phyloP scores from a whole-genome alignment of 371 early-diverging fungal species.

The Mucor piriformis region DNA sequence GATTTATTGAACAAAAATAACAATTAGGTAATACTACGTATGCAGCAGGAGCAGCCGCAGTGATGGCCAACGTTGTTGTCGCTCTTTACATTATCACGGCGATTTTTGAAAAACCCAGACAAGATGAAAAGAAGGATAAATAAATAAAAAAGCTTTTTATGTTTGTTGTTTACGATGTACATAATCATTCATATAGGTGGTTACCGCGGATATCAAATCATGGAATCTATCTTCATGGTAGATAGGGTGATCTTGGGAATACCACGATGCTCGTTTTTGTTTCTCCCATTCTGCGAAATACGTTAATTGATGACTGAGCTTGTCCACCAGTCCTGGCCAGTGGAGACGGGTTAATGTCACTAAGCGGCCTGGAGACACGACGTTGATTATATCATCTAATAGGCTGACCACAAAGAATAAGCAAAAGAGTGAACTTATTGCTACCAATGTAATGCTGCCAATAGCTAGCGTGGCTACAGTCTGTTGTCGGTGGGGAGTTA shows the following conservation, averaged over 20 bases:
- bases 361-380: conserved; percentile 28
- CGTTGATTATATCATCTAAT: conserved; percentile 31
- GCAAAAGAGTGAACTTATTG: conserved; percentile 27
- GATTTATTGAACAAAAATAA: background rate
- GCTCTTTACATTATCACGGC: conserved; percentile 44
- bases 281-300: conserved; percentile 46
- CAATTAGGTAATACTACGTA: conserved; percentile 51
- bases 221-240: conserved; percentile 32
- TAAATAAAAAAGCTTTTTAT: background rate
- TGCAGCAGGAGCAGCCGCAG: conserved; percentile 49
- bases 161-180: conserved; percentile 20
- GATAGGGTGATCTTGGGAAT: conserved; percentile 21
- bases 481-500: background rate
- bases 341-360: conserved; percentile 23
- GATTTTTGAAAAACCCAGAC: conserved; percentile 16
- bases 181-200: conserved; percentile 28
- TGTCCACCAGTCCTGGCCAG: conserved; percentile 26
- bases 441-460: conserved; percentile 18
- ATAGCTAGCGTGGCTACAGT: conserved; percentile 10
- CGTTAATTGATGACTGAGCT: conserved; percentile 30
- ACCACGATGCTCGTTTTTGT: conserved; percentile 34
- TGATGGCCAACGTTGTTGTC: conserved; percentile 47
- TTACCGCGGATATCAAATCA: conserved; percentile 28
- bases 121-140: conserved; percentile 10
- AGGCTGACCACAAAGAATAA: conserved; percentile 34